These are phyloP conservation scores for Inonotus obliquus DNA, from an alignment of 1,284 basidiomycete genomes.

Conservation along the genomic window DNA sequence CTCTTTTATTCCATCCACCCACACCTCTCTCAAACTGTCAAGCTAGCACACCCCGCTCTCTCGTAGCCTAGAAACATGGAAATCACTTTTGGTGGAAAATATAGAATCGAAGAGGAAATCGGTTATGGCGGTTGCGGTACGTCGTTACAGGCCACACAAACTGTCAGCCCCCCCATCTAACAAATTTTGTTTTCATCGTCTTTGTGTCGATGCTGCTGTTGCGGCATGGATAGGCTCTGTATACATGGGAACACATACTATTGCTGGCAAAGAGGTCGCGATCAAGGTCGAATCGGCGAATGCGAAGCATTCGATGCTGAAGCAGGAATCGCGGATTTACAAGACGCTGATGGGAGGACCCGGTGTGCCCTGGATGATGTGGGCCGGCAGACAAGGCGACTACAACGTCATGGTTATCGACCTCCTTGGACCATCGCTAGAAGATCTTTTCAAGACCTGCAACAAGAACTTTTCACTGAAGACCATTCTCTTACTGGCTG, in stretches of 20 bases:
- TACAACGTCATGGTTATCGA: slow-evolving; percentile 98
- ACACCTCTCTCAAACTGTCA: neutral
- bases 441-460: slow-evolving; percentile 95
- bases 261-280: slow-evolving; percentile 94
- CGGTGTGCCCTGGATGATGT: slow-evolving; percentile 93
- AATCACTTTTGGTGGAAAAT: slow-evolving; percentile 84
- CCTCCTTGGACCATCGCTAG: slow-evolving; percentile 87
- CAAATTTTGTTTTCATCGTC: slow-evolving; percentile 10
- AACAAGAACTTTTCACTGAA: slow-evolving; percentile 90
- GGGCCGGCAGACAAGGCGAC: slow-evolving; percentile 92
- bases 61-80: slow-evolving; percentile 44
- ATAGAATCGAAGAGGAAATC: slow-evolving; percentile 92
- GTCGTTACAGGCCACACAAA: slow-evolving; percentile 23
- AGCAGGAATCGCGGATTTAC: slow-evolving; percentile 90
- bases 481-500: slow-evolving; percentile 87
- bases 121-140: slow-evolving; percentile 90
- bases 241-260: slow-evolving; percentile 91
- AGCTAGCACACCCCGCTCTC: neutral
- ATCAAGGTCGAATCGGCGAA: slow-evolving; percentile 94
- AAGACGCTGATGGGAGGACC: slow-evolving; percentile 91
- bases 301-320: slow-evolving; percentile 77
- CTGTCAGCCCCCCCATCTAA: neutral
- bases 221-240: slow-evolving; percentile 64
- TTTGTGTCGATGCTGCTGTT: slow-evolving; percentile 5
- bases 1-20: neutral